Conservation (phyloP, 257 asterid species). For the Solanum gracilifrons region DNA sequence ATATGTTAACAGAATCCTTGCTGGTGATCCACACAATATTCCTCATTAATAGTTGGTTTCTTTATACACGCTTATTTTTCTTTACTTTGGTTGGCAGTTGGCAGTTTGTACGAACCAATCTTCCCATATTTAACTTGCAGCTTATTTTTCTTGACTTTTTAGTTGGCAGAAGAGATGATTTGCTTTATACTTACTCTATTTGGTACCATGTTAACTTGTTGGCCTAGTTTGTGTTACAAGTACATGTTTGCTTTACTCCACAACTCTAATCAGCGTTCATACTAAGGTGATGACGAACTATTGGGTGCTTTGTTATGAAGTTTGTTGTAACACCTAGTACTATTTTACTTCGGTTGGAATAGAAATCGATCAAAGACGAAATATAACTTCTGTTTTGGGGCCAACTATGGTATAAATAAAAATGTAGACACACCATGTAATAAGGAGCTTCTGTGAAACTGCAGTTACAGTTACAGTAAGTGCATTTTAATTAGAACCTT, state of each 20-base stretch:
- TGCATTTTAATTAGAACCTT: neutral
- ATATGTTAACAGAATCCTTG: neutral
- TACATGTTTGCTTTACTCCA: conserved; percentile 4
- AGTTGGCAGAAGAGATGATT: neutral
- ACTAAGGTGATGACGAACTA: neutral
- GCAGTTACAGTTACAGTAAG: neutral
- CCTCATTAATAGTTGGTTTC: neutral
- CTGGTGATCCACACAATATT: neutral
- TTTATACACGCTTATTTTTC: neutral
- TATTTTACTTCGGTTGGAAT: neutral
- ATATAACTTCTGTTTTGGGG: neutral
- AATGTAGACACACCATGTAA: neutral
- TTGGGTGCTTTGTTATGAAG: neutral
- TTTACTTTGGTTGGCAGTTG: neutral
- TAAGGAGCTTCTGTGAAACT: neutral
- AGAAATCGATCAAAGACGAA: neutral
- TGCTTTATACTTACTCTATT: conserved; percentile 11
- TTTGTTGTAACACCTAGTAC: neutral
- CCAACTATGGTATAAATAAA: neutral
- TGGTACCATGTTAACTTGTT: neutral
- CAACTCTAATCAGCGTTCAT: neutral
- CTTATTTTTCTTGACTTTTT: neutral
- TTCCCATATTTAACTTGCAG: neutral
- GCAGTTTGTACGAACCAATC: neutral
- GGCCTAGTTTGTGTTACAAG: conserved; percentile 1